A percentile compares a stretch with the other conserved stretches of the same genome.
Evolutionary conservation across 2,329 filamentous ascomycete genomes (phyloP).

Genomic region (Fusarium gaditjirri): DNA sequence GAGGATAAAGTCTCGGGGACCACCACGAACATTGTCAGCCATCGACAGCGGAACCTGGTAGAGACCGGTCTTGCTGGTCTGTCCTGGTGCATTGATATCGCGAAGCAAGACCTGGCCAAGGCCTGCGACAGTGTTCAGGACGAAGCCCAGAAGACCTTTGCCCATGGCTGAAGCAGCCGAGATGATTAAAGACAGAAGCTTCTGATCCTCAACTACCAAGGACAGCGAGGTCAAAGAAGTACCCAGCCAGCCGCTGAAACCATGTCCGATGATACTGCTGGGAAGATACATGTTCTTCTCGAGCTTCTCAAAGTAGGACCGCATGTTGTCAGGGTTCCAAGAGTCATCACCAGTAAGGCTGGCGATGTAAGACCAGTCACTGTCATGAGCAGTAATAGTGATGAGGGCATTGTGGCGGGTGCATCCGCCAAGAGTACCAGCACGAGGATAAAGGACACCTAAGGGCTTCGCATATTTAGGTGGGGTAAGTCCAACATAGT

Average conservation of each 20-base stretch:
- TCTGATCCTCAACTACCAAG: constrained; percentile 44
- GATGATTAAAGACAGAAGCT: constrained; percentile 44
- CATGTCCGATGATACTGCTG: constrained; percentile 52
- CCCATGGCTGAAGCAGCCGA: constrained; percentile 44
- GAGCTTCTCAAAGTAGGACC: constrained; percentile 53
- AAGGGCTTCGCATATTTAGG: constrained; percentile 51
- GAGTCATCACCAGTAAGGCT: constrained; percentile 55
- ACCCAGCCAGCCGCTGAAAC: constrained; percentile 54
- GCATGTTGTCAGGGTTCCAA: constrained; percentile 56
- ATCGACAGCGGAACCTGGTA: constrained; percentile 70
- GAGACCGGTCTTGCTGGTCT: constrained; percentile 43
- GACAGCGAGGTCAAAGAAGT: constrained; percentile 32
- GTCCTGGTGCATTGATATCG: constrained; percentile 44
- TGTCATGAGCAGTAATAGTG: constrained; percentile 52
- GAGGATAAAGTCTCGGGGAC: constrained; percentile 66
- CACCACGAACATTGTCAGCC: constrained; percentile 61
- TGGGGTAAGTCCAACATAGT: constrained; percentile 49
- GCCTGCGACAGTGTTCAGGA: constrained; percentile 37
- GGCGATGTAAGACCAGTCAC: constrained; percentile 55
- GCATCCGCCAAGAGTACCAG: constrained; percentile 57
- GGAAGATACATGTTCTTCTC: constrained; percentile 57
- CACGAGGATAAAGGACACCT: constrained; percentile 57
- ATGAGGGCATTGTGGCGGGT: constrained; percentile 52
- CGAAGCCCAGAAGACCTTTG: constrained; percentile 25
- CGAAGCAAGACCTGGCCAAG: constrained; percentile 43